Evolutionary conservation across 2,329 filamentous ascomycete species (phyloP).

Genomic region (Talaromyces sp.): DNA sequence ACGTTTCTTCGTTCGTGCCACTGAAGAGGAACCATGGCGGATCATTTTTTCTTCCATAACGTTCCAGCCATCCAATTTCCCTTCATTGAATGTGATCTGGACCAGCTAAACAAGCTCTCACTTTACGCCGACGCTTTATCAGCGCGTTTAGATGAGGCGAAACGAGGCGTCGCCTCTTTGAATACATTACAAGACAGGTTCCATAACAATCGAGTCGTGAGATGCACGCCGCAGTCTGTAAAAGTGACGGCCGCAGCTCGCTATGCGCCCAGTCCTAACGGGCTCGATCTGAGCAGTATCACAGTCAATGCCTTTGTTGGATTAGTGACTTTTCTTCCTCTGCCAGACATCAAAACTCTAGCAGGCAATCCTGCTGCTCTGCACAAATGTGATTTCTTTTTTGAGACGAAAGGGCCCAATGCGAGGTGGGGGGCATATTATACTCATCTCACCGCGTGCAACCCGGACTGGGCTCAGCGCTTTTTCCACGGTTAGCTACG

Average conservation of each 20-base stretch:
- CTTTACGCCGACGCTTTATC: neutral
- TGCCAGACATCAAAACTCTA: neutral
- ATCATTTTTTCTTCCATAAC: neutral
- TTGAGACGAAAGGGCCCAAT: neutral
- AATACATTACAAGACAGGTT: neutral
- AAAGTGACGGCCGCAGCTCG: neutral
- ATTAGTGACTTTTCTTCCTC: neutral
- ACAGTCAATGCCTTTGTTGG: neutral
- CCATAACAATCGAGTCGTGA: neutral
- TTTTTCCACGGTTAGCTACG: neutral
- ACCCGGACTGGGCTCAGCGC: neutral
- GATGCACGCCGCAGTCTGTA: neutral
- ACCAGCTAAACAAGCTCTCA: slow-evolving; percentile 1
- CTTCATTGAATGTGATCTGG: neutral
- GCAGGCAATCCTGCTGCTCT: neutral
- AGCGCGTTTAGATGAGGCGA: neutral
- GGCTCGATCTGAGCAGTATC: neutral
- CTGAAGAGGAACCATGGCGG: neutral
- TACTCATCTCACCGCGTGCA: neutral
- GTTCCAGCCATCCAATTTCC: neutral
- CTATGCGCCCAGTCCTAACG: neutral
- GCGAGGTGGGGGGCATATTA: neutral
- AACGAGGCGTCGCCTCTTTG: neutral
- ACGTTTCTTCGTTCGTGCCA: neutral
- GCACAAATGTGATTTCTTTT: neutral